Evolutionary conservation across 2,329 filamentous ascomycete species (phyloP).

Genomic region (Cylindrodendrum hubeiense): DNA sequence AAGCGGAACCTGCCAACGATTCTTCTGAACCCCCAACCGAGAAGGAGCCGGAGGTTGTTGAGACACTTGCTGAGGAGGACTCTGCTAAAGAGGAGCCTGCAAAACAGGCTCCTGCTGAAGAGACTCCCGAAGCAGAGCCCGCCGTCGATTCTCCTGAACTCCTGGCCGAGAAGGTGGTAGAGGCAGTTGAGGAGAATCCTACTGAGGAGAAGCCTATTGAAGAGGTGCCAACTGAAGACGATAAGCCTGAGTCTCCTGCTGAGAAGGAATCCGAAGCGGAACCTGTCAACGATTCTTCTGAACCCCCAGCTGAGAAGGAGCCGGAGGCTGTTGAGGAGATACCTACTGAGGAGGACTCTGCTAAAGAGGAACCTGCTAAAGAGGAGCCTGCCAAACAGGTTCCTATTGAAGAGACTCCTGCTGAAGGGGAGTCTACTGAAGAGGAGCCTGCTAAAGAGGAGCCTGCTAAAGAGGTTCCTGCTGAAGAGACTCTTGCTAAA

Average conservation of each 20-base stretch:
- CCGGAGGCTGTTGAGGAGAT: constrained; percentile 19
- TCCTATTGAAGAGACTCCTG: constrained; percentile 14
- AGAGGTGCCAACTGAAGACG: constrained; percentile 1
- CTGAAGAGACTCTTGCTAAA: constrained; percentile 2
- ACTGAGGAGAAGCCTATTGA: neutral
- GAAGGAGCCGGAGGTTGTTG: neutral
- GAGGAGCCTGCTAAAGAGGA: constrained; percentile 7
- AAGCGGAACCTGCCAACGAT: no score
- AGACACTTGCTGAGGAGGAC: neutral
- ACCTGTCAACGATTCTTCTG: neutral
- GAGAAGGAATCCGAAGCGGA: neutral
- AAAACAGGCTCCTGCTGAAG: neutral
- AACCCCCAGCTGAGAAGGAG: constrained; percentile 2
- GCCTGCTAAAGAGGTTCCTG: constrained; percentile 1
- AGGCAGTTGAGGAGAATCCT: constrained; percentile 2
- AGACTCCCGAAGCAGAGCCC: neutral
- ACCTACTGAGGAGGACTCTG: neutral
- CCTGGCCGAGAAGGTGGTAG: neutral
- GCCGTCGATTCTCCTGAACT: neutral
- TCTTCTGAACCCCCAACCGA: neutral
- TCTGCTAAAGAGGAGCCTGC: neutral
- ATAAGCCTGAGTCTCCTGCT: neutral
- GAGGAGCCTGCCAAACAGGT: constrained; percentile 9
- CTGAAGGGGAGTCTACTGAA: constrained; percentile 21
- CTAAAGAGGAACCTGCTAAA: neutral